Evolutionary conservation across 495 filamentous ascomycete species (phyloP).

Genomic region (Margaritispora aquatica): DNA sequence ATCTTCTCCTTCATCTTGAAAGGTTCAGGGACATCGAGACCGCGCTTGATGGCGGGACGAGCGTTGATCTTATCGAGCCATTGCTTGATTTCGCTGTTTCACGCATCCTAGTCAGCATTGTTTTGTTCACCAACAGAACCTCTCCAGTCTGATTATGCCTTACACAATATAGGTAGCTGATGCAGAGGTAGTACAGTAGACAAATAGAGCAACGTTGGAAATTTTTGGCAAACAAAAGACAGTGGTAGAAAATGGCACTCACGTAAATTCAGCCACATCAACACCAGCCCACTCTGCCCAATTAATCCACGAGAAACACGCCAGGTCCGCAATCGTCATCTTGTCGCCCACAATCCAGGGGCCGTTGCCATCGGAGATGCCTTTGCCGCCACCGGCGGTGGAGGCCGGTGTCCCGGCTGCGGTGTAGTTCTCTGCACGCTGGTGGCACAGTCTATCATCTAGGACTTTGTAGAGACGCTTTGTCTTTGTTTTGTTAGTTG

Average conservation of each 20-base stretch:
- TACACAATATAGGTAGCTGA: too few species aligned
- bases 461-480: constrained; percentile 68
- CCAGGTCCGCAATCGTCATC: constrained; percentile 76
- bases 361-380: not conserved
- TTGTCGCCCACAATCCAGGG: constrained; percentile 70
- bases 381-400: constrained; percentile 4
- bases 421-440: constrained; percentile 37
- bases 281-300: constrained; percentile 60
- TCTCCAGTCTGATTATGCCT: too few species aligned
- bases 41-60: constrained; percentile 65
- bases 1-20: constrained; percentile 31
- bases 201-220: too few species aligned
- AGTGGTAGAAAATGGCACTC: constrained; percentile 1
- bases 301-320: constrained; percentile 69
- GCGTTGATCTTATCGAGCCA: constrained; percentile 59
- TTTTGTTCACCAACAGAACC: too few species aligned
- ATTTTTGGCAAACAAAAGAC: not conserved
- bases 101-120: too few species aligned
- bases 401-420: constrained; percentile 8
- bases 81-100: constrained; percentile 38
- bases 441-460: constrained; percentile 59
- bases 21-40: constrained; percentile 63
- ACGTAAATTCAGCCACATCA: constrained; percentile 66
- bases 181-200: too few species aligned
- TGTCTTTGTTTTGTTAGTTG: constrained; percentile 30